Percentiles rank a stretch among this genome's conserved stretches.
Evolutionary conservation across 805 yeast species (phyloP).

Genomic region (Candida coquimbonensis): DNA sequence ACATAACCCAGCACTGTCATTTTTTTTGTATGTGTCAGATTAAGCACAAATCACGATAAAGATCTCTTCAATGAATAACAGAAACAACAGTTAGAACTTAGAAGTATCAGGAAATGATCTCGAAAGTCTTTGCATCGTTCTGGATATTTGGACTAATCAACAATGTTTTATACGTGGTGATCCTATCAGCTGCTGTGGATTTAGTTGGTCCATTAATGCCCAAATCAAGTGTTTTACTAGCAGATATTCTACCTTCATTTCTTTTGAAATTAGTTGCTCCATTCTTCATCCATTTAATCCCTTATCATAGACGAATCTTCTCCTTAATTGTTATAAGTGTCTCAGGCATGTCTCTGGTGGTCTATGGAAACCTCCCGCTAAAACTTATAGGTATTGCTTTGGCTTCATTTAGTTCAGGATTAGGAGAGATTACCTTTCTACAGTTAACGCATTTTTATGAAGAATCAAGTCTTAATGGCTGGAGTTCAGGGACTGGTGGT

Average conservation of each 20-base stretch:
- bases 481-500: constrained; percentile 94
- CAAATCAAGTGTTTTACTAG: constrained; percentile 76
- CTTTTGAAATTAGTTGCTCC: constrained; percentile 68
- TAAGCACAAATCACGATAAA: neutral
- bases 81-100: too few relatives aligned
- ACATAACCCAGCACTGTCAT: neutral
- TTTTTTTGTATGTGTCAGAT: neutral
- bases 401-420: constrained; percentile 81
- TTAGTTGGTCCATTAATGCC: constrained; percentile 80
- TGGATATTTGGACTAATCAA: constrained; percentile 83
- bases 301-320: constrained; percentile 50
- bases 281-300: constrained; percentile 61
- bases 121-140: constrained; percentile 43
- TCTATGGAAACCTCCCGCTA: constrained; percentile 27
- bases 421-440: constrained; percentile 85
- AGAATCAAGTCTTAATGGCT: constrained; percentile 63
- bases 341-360: constrained; percentile 66
- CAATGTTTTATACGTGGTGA: constrained; percentile 86
- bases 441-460: constrained; percentile 78
- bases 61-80: too few relatives aligned
- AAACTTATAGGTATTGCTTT: constrained; percentile 63
- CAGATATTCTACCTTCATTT: constrained; percentile 84
- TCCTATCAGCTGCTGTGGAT: constrained; percentile 87
- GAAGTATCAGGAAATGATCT: neutral
- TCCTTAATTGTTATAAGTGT: constrained; percentile 51